Evolutionary conservation across 768 basidiomycete genomes (phyloP).

Genomic region (Boletellus sp.): DNA sequence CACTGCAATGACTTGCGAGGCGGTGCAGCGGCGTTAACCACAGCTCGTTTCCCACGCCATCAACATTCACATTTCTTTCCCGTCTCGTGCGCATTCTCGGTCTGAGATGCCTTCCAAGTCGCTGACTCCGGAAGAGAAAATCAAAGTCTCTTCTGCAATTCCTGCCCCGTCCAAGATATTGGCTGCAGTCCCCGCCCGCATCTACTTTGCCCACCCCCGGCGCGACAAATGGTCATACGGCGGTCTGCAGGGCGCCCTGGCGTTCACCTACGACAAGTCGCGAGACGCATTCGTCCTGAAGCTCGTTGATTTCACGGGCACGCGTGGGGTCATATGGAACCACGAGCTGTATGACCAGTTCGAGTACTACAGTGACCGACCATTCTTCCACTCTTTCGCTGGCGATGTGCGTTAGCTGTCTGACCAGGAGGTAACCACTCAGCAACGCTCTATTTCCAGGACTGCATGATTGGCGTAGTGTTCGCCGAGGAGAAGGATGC

Average conservation of each 20-base stretch:
- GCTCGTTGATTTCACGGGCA: constrained; percentile 81
- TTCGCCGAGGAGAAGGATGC: constrained; percentile 88
- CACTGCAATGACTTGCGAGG: too few species aligned
- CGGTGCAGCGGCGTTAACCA: too few species aligned
- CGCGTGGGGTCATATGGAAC: constrained; percentile 87
- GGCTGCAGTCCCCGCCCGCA: constrained; percentile 75
- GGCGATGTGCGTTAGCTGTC: constrained; percentile 71
- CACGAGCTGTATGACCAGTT: constrained; percentile 85
- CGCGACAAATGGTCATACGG: constrained; percentile 80
- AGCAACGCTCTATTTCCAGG: constrained; percentile 40
- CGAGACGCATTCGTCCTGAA: constrained; percentile 60
- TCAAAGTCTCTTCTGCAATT: constrained; percentile 64
- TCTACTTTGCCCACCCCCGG: constrained; percentile 87
- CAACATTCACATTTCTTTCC: too few species aligned
- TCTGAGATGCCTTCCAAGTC: constrained; percentile 69
- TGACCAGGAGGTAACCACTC: background rate
- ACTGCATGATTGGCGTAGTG: constrained; percentile 88
- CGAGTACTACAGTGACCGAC: constrained; percentile 77
- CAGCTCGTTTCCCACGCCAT: background rate
- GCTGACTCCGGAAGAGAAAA: constrained; percentile 72
- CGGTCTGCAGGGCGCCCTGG: constrained; percentile 83
- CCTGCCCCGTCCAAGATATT: constrained; percentile 63
- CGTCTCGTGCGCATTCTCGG: background rate
- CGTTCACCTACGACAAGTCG: constrained; percentile 59
- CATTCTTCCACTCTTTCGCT: constrained; percentile 89